phyloP scores from a whole-genome alignment of 352 stramenopile genomes.

The Globisporangium takayamanum region DNA sequence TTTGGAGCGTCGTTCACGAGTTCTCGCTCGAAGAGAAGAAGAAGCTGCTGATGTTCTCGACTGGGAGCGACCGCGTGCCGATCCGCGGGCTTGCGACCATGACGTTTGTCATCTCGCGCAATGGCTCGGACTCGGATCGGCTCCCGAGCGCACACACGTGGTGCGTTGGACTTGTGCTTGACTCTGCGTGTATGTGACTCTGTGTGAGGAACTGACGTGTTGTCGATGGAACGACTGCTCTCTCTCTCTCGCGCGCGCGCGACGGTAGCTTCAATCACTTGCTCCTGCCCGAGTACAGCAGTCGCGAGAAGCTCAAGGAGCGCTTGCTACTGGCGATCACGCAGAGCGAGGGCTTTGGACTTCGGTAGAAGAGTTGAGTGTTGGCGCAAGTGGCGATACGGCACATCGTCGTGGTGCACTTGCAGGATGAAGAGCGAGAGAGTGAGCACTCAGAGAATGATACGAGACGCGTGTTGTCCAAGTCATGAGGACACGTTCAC shows the following conservation, averaged over 20 bases:
- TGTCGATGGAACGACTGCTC: no score
- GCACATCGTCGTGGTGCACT: no score
- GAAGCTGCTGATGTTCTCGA: conserved; percentile 81
- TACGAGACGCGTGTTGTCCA: no score
- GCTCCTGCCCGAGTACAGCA: conserved; percentile 77
- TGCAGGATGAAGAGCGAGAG: background rate
- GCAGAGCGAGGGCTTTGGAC: conserved; percentile 76
- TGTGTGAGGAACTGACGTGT: no score
- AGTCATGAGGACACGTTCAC: no score
- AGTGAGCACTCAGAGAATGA: no score
- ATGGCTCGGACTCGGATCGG: conserved; percentile 75
- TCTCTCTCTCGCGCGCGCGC: no score
- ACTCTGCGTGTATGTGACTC: no score
- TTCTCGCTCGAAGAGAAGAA: conserved; percentile 80
- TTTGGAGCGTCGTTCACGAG: conserved; percentile 80
- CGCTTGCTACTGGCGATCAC: conserved; percentile 77
- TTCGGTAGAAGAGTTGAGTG: conserved; percentile 33
- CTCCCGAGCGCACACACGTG: conserved; percentile 85
- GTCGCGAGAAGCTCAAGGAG: conserved; percentile 71
- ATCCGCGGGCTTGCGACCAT: conserved; percentile 77
- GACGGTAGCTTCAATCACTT: conserved; percentile 74
- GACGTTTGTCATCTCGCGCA: conserved; percentile 81
- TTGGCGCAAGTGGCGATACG: background rate
- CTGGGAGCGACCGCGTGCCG: conserved; percentile 78
- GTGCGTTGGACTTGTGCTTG: conserved; percentile 16